Conservation (phyloP, 2,329 filamentous ascomycete genomes). For the Colletotrichum navitas region DNA sequence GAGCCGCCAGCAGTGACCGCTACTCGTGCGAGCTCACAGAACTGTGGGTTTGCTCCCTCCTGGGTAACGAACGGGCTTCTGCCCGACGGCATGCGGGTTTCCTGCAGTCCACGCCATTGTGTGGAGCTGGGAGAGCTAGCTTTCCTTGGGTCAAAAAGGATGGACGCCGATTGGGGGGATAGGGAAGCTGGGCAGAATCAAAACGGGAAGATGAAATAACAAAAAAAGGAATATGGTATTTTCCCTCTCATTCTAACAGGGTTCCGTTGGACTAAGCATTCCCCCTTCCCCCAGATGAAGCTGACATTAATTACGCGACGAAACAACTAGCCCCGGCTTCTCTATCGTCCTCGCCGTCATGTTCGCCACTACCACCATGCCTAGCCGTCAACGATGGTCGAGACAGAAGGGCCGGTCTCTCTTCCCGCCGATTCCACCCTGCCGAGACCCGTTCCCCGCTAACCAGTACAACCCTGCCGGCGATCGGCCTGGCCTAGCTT, state of each 20-base stretch:
- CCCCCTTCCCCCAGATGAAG: not conserved
- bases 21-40: no score
- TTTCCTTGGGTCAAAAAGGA: not conserved
- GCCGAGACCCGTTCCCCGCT: not conserved
- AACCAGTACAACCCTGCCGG: not conserved
- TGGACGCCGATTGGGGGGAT: no score
- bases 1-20: no score
- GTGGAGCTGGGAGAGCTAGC: not conserved
- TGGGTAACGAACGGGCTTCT: no score
- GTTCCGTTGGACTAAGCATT: not conserved
- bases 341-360: not conserved
- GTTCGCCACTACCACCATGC: not conserved
- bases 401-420: not conserved
- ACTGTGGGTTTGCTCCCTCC: no score
- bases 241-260: not conserved
- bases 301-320: constrained; percentile 20
- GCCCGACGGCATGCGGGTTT: not conserved
- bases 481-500: not conserved
- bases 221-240: not conserved
- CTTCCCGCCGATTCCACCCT: not conserved
- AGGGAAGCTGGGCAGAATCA: not conserved
- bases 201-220: not conserved
- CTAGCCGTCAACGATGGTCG: not conserved
- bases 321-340: not conserved
- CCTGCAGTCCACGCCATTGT: constrained; percentile 4